A percentile compares a stretch with the other conserved stretches of the same genome.
These are phyloP conservation scores for Xylariaceae sp. DNA, from an alignment of 2,329 filamentous ascomycete genomes.

Conservation along the genomic window DNA sequence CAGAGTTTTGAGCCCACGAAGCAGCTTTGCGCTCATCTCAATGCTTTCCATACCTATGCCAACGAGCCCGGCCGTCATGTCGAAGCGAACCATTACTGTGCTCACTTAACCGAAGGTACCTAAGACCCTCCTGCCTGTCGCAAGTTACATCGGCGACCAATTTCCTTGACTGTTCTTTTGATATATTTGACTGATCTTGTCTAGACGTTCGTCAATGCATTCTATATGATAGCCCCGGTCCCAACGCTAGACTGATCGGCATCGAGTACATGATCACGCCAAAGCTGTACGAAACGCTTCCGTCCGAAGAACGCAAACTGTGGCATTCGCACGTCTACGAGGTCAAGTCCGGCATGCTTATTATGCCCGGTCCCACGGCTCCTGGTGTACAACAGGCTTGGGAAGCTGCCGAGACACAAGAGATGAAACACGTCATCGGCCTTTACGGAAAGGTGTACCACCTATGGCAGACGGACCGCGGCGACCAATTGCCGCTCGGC, in stretches of 20 bases:
- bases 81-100: conserved; percentile 82
- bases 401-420: conserved; percentile 71
- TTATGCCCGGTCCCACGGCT: conserved; percentile 60
- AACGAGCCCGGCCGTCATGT: conserved; percentile 64
- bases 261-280: conserved; percentile 85
- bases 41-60: conserved; percentile 84
- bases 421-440: conserved; percentile 72
- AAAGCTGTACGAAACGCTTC: conserved; percentile 61
- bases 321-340: conserved; percentile 79
- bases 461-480: conserved; percentile 78
- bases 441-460: conserved; percentile 84
- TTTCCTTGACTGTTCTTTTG: too few species aligned
- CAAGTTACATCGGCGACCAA: too few species aligned
- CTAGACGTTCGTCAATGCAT: conserved; percentile 77
- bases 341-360: conserved; percentile 74
- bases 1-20: conserved; percentile 68
- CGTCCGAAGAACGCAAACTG: conserved; percentile 62
- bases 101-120: conserved; percentile 62
- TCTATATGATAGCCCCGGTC: conserved; percentile 68
- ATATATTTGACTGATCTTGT: conserved; percentile 1
- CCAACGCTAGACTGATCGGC: conserved; percentile 70
- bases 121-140: background rate
- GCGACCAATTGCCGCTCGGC: conserved; percentile 53
- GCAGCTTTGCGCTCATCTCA: conserved; percentile 75
- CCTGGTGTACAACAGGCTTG: conserved; percentile 57